Percentiles rank a stretch among this genome's conserved stretches.
Evolutionary conservation across 2,329 filamentous ascomycete genomes (phyloP).

Genomic region (Talaromyces rugulosus): DNA sequence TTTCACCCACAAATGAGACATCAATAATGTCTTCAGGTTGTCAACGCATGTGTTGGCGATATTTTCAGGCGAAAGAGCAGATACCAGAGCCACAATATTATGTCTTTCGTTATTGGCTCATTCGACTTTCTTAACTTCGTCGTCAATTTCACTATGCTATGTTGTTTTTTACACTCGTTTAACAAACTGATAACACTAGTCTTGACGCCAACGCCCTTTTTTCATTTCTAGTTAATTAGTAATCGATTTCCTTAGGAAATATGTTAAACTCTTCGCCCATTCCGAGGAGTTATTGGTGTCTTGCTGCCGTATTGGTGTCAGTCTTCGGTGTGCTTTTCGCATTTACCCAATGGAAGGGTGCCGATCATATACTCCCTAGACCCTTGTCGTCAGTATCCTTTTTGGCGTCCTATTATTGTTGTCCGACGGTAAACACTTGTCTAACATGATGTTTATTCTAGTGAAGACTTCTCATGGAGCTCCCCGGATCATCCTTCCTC

Average conservation of each 20-base stretch:
- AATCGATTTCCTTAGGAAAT: not conserved
- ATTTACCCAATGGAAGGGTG: not conserved
- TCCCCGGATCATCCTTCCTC: not conserved
- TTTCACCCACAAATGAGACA: not conserved
- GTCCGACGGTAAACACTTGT: not conserved
- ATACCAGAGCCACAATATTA: not conserved
- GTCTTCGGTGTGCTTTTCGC: not conserved
- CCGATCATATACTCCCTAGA: not conserved
- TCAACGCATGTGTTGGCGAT: not conserved
- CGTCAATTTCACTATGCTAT: not conserved
- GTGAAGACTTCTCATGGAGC: not conserved
- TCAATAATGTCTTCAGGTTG: not conserved
- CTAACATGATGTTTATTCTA: not conserved
- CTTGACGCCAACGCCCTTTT: not conserved
- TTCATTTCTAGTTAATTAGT: not conserved
- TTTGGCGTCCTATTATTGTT: not conserved
- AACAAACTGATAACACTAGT: not conserved
- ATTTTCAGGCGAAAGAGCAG: not conserved
- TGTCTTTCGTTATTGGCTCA: not conserved
- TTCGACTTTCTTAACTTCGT: not conserved
- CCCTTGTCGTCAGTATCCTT: not conserved
- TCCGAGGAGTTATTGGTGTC: slow-evolving; percentile 1
- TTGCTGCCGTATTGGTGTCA: not conserved
- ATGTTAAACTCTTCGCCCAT: not conserved
- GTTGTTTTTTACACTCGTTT: not conserved